These are phyloP conservation scores for Cutaneotrichosporon cavernicola DNA, from an alignment of 1,284 basidiomycete genomes.

Conservation along the genomic window DNA sequence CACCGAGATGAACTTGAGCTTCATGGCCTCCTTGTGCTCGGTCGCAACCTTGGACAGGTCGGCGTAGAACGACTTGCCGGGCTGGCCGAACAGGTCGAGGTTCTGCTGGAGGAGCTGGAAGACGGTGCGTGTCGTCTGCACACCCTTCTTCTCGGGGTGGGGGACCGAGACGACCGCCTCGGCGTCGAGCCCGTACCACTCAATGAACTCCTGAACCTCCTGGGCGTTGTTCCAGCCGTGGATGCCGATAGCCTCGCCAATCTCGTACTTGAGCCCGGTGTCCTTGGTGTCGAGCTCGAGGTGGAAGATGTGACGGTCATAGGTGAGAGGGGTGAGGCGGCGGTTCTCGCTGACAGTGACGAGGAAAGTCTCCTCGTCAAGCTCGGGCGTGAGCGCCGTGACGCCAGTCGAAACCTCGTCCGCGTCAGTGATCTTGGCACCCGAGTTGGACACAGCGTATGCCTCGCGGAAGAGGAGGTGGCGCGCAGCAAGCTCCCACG, in stretches of 20 bases:
- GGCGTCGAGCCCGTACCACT: slow-evolving; percentile 86
- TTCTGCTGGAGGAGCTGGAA: slow-evolving; percentile 96
- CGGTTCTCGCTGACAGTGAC: slow-evolving; percentile 92
- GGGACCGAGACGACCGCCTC: slow-evolving; percentile 80
- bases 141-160: slow-evolving; percentile 56
- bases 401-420: slow-evolving; percentile 53
- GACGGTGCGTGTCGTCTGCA: slow-evolving; percentile 77
- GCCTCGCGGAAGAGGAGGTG: slow-evolving; percentile 83
- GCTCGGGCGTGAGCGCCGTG: slow-evolving; percentile 77
- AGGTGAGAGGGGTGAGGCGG: slow-evolving; percentile 88
- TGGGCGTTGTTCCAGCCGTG: slow-evolving; percentile 96
- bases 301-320: slow-evolving; percentile 99
- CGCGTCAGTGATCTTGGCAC: slow-evolving; percentile 41
- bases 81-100: slow-evolving; percentile 92
- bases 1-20: slow-evolving; percentile 88
- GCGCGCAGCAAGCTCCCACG: slow-evolving; percentile 85
- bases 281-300: slow-evolving; percentile 90
- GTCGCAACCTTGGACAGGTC: slow-evolving; percentile 78
- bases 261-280: slow-evolving; percentile 90
- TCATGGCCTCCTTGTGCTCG: slow-evolving; percentile 69
- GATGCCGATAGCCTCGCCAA: slow-evolving; percentile 94
- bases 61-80: slow-evolving; percentile 92
- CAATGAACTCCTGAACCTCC: slow-evolving; percentile 85
- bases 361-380: slow-evolving; percentile 86
- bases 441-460: slow-evolving; percentile 57